Percentiles rank a stretch among this genome's conserved stretches.
phyloP scores from a whole-genome alignment of 2,329 filamentous ascomycete species.

The Pseudocercospora crystallina region DNA sequence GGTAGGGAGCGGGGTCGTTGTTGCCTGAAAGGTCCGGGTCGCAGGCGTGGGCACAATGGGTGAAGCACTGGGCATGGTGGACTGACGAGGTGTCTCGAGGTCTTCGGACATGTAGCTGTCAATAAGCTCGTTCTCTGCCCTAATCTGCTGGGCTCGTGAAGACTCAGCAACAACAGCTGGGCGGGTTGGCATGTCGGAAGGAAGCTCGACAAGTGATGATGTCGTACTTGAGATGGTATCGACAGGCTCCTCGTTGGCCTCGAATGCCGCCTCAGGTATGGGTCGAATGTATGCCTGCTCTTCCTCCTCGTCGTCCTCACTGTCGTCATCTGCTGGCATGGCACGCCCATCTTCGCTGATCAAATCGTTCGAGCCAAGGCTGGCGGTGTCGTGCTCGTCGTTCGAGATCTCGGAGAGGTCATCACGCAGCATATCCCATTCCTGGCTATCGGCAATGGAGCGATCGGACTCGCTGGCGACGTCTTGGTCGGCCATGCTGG shows the following conservation, averaged over 20 bases:
- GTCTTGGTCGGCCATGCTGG: slow-evolving; percentile 24
- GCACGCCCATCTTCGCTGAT: slow-evolving; percentile 17
- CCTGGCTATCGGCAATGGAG: slow-evolving; percentile 24
- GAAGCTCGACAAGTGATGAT: slow-evolving; percentile 12
- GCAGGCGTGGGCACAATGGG: slow-evolving; percentile 2
- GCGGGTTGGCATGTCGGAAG: not conserved
- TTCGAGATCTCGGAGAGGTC: slow-evolving; percentile 33
- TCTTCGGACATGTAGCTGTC: slow-evolving; percentile 33
- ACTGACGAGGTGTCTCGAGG: slow-evolving; percentile 35
- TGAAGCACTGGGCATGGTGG: slow-evolving; percentile 17
- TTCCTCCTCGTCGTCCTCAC: slow-evolving; percentile 20
- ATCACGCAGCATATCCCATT: slow-evolving; percentile 35
- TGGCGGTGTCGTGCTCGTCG: slow-evolving; percentile 35
- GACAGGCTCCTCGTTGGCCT: not conserved
- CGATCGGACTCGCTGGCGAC: slow-evolving; percentile 17
- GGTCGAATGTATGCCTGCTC: slow-evolving; percentile 3
- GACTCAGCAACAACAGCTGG: slow-evolving; percentile 3
- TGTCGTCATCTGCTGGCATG: slow-evolving; percentile 21
- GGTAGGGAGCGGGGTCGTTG: not conserved
- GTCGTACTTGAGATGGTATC: slow-evolving; percentile 1
- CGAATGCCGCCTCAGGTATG: not conserved
- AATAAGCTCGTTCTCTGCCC: slow-evolving; percentile 27
- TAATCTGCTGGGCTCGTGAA: slow-evolving; percentile 14
- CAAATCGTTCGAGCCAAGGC: slow-evolving; percentile 28
- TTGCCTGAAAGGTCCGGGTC: not conserved